Evolutionary conservation across 2,329 filamentous ascomycete species (phyloP).

Genomic region (Ophiocordyceps sinensis): DNA sequence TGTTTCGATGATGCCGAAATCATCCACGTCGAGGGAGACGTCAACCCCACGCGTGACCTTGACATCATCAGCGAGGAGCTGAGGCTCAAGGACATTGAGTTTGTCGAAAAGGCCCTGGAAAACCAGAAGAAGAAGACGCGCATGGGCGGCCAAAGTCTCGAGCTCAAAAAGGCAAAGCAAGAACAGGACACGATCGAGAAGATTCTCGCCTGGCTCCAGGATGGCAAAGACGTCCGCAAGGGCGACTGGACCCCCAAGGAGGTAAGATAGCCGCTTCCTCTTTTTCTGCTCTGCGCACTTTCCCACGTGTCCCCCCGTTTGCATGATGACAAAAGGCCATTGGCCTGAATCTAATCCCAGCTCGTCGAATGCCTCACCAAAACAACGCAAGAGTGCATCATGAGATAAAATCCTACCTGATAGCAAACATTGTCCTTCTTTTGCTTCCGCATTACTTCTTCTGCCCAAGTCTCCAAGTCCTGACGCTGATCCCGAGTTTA

Average conservation of each 20-base stretch:
- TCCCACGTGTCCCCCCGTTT: constrained; percentile 15
- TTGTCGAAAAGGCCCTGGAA: constrained; percentile 89
- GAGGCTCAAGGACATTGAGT: constrained; percentile 96
- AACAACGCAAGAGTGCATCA: constrained; percentile 59
- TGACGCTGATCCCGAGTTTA: constrained; percentile 24
- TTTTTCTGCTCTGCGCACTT: constrained; percentile 2
- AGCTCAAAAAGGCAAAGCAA: constrained; percentile 95
- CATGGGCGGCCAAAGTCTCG: constrained; percentile 83
- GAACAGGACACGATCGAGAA: constrained; percentile 91
- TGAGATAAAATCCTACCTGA: constrained; percentile 83
- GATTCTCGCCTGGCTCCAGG: constrained; percentile 67
- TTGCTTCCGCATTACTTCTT: constrained; percentile 2
- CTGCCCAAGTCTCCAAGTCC: neutral
- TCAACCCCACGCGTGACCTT: constrained; percentile 85
- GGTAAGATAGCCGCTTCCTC: constrained; percentile 44
- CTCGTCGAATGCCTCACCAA: constrained; percentile 86
- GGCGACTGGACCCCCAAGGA: constrained; percentile 84
- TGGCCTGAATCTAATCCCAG: constrained; percentile 97
- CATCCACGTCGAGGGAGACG: constrained; percentile 97
- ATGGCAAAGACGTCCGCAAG: constrained; percentile 88
- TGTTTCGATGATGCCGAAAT: constrained; percentile 99
- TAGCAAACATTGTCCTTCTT: constrained; percentile 10
- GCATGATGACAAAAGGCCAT: constrained; percentile 98
- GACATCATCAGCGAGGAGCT: constrained; percentile 96
- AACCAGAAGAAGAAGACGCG: constrained; percentile 86